These are phyloP conservation scores for Oryza officinalis DNA, from an alignment of 176 grass and related monocot genomes.

Conservation along the genomic window DNA sequence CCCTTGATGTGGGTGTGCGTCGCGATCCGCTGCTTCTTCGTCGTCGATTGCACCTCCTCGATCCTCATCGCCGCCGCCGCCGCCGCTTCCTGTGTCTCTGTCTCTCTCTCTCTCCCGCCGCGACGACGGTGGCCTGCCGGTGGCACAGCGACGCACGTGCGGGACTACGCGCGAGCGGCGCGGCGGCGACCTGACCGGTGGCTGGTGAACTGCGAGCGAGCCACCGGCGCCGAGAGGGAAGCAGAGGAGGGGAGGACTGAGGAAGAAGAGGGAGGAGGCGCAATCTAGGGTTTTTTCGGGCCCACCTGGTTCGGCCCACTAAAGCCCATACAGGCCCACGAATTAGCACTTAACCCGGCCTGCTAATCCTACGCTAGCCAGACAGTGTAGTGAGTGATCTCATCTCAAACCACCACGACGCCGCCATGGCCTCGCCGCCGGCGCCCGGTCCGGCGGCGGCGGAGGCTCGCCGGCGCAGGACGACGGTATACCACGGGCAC, in stretches of 20 bases:
- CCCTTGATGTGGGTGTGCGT: conserved; percentile 43
- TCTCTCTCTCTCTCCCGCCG: background rate
- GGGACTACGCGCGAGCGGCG: no score
- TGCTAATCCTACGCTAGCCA: no score
- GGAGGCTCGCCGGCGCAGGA: background rate
- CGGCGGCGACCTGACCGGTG: no score
- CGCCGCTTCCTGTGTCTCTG: background rate
- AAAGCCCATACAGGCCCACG: background rate
- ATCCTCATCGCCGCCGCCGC: conserved; percentile 81
- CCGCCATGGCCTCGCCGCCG: conserved; percentile 31
- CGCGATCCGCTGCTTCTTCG: conserved; percentile 91
- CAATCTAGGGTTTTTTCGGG: no score
- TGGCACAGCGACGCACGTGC: no score
- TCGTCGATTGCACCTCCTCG: conserved; percentile 89
- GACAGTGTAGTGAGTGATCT: background rate
- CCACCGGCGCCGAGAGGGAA: no score
- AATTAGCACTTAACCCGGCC: no score
- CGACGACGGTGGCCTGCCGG: no score
- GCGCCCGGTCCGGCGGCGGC: background rate
- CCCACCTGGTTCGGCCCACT: background rate
- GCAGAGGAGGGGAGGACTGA: no score
- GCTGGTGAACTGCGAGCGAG: no score
- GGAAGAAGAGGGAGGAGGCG: no score
- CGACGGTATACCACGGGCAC: conserved; percentile 74
- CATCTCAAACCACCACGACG: conserved; percentile 26